Base-by-base conservation (phyloP, 768 basidiomycete species). In the Lanmaoa pseudosensibilis region DNA sequence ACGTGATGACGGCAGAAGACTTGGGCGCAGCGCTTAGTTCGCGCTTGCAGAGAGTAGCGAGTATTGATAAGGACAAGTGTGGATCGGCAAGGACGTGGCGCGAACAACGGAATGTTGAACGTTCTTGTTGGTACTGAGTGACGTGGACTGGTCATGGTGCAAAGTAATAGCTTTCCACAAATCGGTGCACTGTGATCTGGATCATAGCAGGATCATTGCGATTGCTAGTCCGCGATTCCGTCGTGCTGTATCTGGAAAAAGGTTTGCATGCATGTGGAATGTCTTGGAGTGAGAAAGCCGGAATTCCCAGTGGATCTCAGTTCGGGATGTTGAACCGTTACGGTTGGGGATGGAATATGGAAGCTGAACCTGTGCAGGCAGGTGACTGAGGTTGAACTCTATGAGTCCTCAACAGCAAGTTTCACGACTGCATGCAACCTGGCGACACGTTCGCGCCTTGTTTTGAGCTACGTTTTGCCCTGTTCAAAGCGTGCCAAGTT, bases 381-480 rank as follows among this genome's bases (percentile, higher is more conserved):
- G 43, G 32, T 47, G 62, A 55, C 47, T 46, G 62, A 36, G 27
- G 39, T 25, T 25, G 21, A 50, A 50, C 60, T 58, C 25, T n/a
- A 41, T 43, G 25, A 18, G 41, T 8, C 12, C 27, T 19, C 30
- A 11, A 13, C 33, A 48, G 50, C 56, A 43, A 18, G 32, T 51
- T 36, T 37, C 37, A 34, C 19, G 52, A 25, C 33, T 59, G 39
- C 10, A 32, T 12, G 32, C 27, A 7, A 11, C 25, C 10, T 41
- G 25, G n/a, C 45, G 47, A 49, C 50, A 46, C 19, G n/a, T 34
- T 53, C 27, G 25, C 25, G 25, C 25, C 25, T 25, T 25, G 5
- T 30, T 7, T 30, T 30, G 27, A 8, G 6, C 27, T 30, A 30
- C 27, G 27, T 30, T 30, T 30, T 30, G 27, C 27, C 27, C 27